Percentiles rank a stretch among this genome's conserved stretches.
phyloP scores from a whole-genome alignment of 1,284 basidiomycete genomes.

The Tilletiaria anomala region DNA sequence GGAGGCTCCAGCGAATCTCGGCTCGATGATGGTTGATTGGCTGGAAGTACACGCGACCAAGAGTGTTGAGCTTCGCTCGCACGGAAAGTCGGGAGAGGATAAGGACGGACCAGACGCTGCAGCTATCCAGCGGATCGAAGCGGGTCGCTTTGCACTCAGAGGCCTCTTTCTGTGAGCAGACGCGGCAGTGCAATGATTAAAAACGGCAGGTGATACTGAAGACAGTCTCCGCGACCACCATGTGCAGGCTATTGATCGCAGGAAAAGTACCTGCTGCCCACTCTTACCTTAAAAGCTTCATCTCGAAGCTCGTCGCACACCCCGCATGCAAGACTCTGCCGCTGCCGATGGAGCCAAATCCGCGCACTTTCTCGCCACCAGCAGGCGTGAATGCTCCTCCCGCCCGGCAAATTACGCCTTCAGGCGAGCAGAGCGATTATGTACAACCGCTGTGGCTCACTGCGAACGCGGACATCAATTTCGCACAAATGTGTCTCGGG shows the following conservation, averaged over 20 bases:
- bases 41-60: conserved; percentile 9
- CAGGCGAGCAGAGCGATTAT: not conserved
- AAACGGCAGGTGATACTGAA: too few relatives aligned
- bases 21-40: conserved; percentile 24
- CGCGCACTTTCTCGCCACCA: conserved; percentile 24
- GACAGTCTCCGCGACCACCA: too few relatives aligned
- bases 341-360: conserved; percentile 30
- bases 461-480: conserved; percentile 30
- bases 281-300: conserved; percentile 16
- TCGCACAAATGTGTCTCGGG: conserved; percentile 24
- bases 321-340: conserved; percentile 17
- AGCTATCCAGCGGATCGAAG: conserved; percentile 17
- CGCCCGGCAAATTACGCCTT: conserved; percentile 1
- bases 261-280: conserved; percentile 3
- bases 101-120: conserved; percentile 9
- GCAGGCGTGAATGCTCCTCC: conserved; percentile 5
- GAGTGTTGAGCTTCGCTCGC: too few relatives aligned
- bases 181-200: too few relatives aligned
- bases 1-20: too few relatives aligned
- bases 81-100: too few relatives aligned
- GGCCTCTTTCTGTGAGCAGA: too few relatives aligned
- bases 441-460: conserved; percentile 20
- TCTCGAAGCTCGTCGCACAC: conserved; percentile 8
- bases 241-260: too few relatives aligned
- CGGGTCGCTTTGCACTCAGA: conserved; percentile 20